Evolutionary conservation across 331 rosid species (phyloP).

Genomic region (Prunus yedoensis): DNA sequence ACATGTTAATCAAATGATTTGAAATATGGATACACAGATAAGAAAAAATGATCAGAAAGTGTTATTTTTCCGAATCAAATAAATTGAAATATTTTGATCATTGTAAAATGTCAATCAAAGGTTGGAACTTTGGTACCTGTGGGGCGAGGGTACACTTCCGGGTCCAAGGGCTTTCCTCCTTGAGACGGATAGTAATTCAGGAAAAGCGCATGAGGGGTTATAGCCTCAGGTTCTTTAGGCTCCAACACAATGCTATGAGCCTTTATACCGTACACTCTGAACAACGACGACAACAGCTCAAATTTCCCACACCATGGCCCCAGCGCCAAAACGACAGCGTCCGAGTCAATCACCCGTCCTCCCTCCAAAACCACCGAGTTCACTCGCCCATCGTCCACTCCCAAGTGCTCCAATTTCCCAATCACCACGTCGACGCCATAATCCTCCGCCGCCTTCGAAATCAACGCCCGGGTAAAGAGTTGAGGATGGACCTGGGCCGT

Average conservation of each 20-base stretch:
- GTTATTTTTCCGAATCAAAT: too few species aligned
- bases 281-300: conserved; percentile 49
- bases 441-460: conserved; percentile 57
- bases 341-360: conserved; percentile 56
- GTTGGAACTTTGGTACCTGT: conserved; percentile 46
- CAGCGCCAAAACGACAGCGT: conserved; percentile 71
- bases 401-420: conserved; percentile 65
- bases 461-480: conserved; percentile 55
- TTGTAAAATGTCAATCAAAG: background rate
- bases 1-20: too few species aligned
- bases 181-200: conserved; percentile 42
- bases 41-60: too few species aligned
- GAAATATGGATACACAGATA: too few species aligned
- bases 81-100: too few species aligned
- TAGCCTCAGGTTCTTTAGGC: conserved; percentile 50
- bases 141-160: conserved; percentile 95
- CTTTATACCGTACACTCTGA: conserved; percentile 66
- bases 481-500: conserved; percentile 93
- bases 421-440: conserved; percentile 62
- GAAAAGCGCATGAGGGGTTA: conserved; percentile 82
- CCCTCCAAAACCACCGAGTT: conserved; percentile 58
- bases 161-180: conserved; percentile 60
- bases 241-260: conserved; percentile 83
- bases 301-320: conserved; percentile 87
- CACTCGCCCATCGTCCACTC: conserved; percentile 42